Evolutionary conservation across 2,329 filamentous ascomycete genomes (phyloP), one percentile per base, ranked within the genome.

Genomic region (Dothistroma septosporum): DNA sequence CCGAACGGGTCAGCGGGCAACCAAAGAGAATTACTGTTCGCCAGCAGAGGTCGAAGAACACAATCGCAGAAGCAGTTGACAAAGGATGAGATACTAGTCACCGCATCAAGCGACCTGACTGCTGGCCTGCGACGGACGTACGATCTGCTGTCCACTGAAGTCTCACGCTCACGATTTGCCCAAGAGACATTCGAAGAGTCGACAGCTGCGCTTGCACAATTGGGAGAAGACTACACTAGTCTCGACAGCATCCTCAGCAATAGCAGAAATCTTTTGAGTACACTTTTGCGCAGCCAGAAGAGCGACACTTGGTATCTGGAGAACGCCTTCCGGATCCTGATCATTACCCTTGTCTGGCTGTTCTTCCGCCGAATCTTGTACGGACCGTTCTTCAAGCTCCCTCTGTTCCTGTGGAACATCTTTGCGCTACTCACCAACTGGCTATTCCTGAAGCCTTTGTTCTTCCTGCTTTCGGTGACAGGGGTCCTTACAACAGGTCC

Each of bases 291-390:
- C 63, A 94, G 90, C 65, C 91, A 95, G 73, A 99, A 99, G 81
- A 94, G 89, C 66, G 94, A 99, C 73, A 97, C 92, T 2, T 99
- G 94, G 94, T 99, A 99, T 74, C 83, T 99, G 35, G 89, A 94
- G 76, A 95, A 90, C 41, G 86, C 92, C 1, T 87, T 97, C 66
- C 95, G 92, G 73, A 82, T 97, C 68, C 83, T 97, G 16, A 71
- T 89, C 22, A 84, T 78, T 6, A 97, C 92, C 0, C 86, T 92
- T 47, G 81, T 80, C 32, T 99, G 94, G 94, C 82, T 99, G 8
- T 73, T 96, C 7, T 97, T 95, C 71, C 82, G 94, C 31, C 81
- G 94, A 49, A 80, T 93, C 46, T 72, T 99, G 8, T 99, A 95
- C 78, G 93, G 94, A 0, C 94, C 94, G 1, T 80, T 97, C 22